Conservation (phyloP, 1,284 basidiomycete genomes). For the Malassezia slooffiae region DNA sequence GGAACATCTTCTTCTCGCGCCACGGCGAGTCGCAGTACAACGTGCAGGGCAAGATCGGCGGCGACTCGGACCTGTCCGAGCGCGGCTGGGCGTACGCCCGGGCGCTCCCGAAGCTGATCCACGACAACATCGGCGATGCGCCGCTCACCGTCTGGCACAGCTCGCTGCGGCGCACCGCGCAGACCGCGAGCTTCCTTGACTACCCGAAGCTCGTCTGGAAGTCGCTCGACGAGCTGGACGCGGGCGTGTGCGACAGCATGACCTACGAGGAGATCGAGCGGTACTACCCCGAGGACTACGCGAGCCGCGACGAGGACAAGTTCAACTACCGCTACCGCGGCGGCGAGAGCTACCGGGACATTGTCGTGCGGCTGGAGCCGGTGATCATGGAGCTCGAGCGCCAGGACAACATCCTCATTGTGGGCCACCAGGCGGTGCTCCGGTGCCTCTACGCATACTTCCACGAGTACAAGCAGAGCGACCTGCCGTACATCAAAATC, state of each 20-base stretch:
- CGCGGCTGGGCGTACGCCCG: slow-evolving; percentile 74
- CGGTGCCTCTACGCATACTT: slow-evolving; percentile 69
- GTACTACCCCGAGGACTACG: slow-evolving; percentile 96
- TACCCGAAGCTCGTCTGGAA: slow-evolving; percentile 97
- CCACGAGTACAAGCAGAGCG: slow-evolving; percentile 78
- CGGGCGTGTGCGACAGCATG: slow-evolving; percentile 98
- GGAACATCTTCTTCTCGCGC: slow-evolving; percentile 90
- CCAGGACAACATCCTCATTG: slow-evolving; percentile 90
- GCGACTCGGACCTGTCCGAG: slow-evolving; percentile 75
- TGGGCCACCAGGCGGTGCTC: slow-evolving; percentile 70
- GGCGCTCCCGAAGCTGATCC: slow-evolving; percentile 75
- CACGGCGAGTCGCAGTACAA: slow-evolving; percentile 98
- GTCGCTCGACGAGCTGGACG: slow-evolving; percentile 91
- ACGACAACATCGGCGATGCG: slow-evolving; percentile 78
- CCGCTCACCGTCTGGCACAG: slow-evolving; percentile 94
- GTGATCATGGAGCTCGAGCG: slow-evolving; percentile 98
- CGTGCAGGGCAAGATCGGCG: slow-evolving; percentile 90
- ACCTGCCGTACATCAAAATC: slow-evolving; percentile 88
- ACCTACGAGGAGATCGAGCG: slow-evolving; percentile 92
- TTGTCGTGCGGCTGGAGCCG: slow-evolving; percentile 85
- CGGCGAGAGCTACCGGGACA: slow-evolving; percentile 86
- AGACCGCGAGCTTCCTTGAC: slow-evolving; percentile 70
- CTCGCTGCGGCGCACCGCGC: slow-evolving; percentile 79
- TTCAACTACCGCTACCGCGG: slow-evolving; percentile 92
- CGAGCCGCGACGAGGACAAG: slow-evolving; percentile 97